Base-by-base conservation (phyloP, 345 rosid genomes). In the Populus deltoides region DNA sequence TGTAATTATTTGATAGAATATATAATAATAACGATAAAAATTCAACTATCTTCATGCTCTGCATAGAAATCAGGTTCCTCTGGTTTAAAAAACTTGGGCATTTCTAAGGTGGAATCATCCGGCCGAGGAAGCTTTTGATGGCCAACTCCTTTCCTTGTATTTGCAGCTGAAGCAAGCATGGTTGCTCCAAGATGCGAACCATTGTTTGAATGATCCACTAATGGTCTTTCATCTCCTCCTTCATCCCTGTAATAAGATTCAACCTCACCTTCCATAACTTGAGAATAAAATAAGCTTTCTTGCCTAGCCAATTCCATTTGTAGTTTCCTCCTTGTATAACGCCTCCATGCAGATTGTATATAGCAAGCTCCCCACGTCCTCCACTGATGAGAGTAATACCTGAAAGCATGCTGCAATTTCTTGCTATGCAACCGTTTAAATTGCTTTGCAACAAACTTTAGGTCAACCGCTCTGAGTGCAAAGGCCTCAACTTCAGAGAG, bases 381-480 rank as follows among this genome's bases (percentile, higher is more conserved):
- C 98, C 98, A 96, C 59, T 92, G 98, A 78, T 92, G 99, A 38
- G 98, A 96, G 75, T 96, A 96, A 86, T 93, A 92, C 88, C 97
- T 87, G 74, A 96, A 96, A n/a, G 98, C 94, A 38, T 92, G 98
- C 84, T 93, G 99, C 5, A 92, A 86, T 67, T 82, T 89, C 88
- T 87, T 96, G 90, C 97, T 96, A 79, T 96, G 98, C 59, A 95
- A 97, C 65, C 93, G 86, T 81, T 92, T 93, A 89, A 96, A 96
- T 70, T 96, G 99, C 77, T 88, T 89, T 1, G 95, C 93, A 6
- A 93, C 93, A 18, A 89, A 92, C 66, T 87, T 90, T 24, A 96
- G 97, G 78, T 96, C 97, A 33, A 89, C 97, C 1, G 99, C 97
- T 47, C 87, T 86, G 17, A 96, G 94, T 1, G 95, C 90, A 65